Percentiles rank a stretch among this genome's conserved stretches.
Evolutionary conservation across 192 early-diverging fungal genomes (phyloP).

Genomic region (Lobosporangium transversale): DNA sequence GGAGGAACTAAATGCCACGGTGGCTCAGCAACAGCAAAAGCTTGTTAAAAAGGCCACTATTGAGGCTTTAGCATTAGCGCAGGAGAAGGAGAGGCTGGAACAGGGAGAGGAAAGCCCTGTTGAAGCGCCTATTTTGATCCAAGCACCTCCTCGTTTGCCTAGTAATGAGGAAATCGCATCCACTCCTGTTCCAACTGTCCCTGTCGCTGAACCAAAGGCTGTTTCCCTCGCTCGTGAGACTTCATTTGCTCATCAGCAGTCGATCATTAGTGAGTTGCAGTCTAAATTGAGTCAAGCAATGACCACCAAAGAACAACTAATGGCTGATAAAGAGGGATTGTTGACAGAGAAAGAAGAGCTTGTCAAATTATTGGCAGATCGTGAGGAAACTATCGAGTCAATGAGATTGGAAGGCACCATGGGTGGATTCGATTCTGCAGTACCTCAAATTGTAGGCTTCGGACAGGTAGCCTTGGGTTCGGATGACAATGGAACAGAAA

Average conservation of each 20-base stretch:
- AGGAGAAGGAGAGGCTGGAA: conserved; percentile 16
- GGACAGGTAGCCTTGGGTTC: neutral
- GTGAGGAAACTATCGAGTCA: conserved; percentile 66
- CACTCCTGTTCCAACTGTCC: neutral
- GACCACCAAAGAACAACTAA: conserved; percentile 49
- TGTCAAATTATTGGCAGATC: conserved; percentile 62
- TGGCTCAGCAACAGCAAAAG: conserved; percentile 37
- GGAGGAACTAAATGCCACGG: conserved; percentile 61
- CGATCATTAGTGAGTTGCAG: conserved; percentile 64
- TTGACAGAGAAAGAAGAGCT: conserved; percentile 59
- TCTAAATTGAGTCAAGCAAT: conserved; percentile 64
- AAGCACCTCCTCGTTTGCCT: conserved; percentile 27
- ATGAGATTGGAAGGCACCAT: conserved; percentile 55
- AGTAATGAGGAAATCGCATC: conserved; percentile 10
- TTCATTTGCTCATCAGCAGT: conserved; percentile 58
- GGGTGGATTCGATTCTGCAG: neutral
- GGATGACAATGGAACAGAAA: neutral
- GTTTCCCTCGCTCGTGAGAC: conserved; percentile 49
- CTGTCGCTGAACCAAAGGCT: conserved; percentile 21
- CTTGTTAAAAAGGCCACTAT: conserved; percentile 43
- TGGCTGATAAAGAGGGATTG: conserved; percentile 44
- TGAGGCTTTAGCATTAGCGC: conserved; percentile 35
- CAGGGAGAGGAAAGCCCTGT: conserved; percentile 15
- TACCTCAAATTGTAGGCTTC: neutral
- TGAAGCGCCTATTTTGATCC: conserved; percentile 41